Evolutionary conservation across 768 basidiomycete species (phyloP), one percentile per base, ranked within the genome.

Genomic region (Russula compacta): DNA sequence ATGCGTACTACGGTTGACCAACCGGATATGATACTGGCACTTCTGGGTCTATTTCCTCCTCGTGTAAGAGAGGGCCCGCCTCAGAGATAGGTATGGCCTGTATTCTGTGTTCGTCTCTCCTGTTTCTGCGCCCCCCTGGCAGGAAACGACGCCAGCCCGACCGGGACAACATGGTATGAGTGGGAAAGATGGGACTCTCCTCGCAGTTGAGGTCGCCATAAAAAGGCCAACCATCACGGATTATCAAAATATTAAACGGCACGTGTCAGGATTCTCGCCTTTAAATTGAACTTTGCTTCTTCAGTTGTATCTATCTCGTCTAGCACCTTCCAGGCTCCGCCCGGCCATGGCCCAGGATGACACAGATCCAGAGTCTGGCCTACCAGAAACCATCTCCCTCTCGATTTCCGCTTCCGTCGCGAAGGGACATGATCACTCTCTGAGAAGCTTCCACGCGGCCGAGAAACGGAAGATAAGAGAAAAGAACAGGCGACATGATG

Each of bases 291-390:
- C 53, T 48, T 48, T 39, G 32, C 54, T 49, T 48, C 48, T 17
- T 32, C 24, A 29, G 24, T 29, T 29, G 6, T 14, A 32, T 11
- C 42, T 54, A 33, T n/a, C 46, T 8, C n/a, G 19, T 6, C 50
- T 11, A n/a, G 24, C n/a, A 5, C 32, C 35, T 21, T 35, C 60
- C 24, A 19, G 17, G 14, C 54, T 43, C 54, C 54, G 19, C 38
- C 49, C 6, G 15, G 38, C 24, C 40, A 58, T 63, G 58, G 29
- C 3, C n/a, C 51, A 53, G 17, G 33, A 42, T 10, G 61, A 58
- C 36, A 43, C 66, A 2, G 66, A 61, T 32, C 59, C 64, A 33
- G 65, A 66, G n/a, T 65, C 64, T 14, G 57, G 51, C 24, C 48
- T 36, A 17, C 66, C 66, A 39, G 60, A 65, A 52, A 55, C 36